Base-by-base conservation (phyloP, 768 basidiomycete species). In the Suillus bovinus region DNA sequence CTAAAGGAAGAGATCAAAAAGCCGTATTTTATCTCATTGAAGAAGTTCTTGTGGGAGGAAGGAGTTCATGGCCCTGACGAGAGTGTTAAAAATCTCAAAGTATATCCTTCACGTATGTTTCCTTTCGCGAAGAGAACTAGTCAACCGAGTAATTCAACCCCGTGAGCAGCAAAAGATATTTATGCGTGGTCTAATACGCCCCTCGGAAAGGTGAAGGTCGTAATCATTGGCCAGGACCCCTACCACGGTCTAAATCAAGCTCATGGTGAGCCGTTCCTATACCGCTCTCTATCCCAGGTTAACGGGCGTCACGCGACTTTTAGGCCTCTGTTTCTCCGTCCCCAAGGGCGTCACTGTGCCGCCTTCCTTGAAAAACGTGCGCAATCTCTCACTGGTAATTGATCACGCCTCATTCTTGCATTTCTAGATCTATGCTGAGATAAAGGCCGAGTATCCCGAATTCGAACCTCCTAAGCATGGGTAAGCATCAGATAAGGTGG, bases 151-250 rank as follows among this genome's bases (percentile, higher is more conserved):
- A 17, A 42, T 63, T 44, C 24, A 42, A 57, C 63, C 56, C 66
- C 78, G 61, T 42, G 57, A 58, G 52, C 72, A 89, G 95, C 94
- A 16, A 79, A 81, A 65, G 86, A 96, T 70, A 91, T 97, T 60
- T 97, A 97, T 72, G 82, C 93, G 14, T 98, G 95, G 95, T 92
- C 93, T 4, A 84, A 89, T 61, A 95, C 93, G 33, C 93, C 93
- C 4, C 78, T 97, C 17, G 89, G 91, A 14, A 86, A 87, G 64
- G 86, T 98, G 64, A 88, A 86, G 71, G 90, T 94, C 31, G 93
- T 97, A 55, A 93, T 97, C 62, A 82, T 98, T 59, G 90, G 91
- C 9, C 93, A 94, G 76, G 94, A 95, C 79, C 93, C 93, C 31
- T 95, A 94, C 74, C 91, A 92, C 72, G 83, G 84, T 64, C 75